Percentiles rank a stretch among this genome's conserved stretches.
These are phyloP conservation scores for Xylariales sp. DNA, from an alignment of 2,329 filamentous ascomycete species.

Conservation along the genomic window DNA sequence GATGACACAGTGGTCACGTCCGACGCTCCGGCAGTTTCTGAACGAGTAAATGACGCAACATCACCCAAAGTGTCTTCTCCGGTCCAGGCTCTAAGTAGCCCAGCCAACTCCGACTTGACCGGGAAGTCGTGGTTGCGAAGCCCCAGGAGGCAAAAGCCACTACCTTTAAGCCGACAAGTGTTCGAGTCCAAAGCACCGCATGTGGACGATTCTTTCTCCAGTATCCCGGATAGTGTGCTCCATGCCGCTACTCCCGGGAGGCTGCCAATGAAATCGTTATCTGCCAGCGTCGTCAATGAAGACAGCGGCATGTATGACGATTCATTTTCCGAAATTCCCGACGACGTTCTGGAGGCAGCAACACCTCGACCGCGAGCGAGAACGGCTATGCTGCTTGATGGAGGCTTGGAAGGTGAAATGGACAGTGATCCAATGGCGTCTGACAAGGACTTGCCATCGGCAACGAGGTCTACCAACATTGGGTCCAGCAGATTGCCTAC, in stretches of 20 bases:
- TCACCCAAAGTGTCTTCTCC: neutral
- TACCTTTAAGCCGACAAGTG: constrained; percentile 28
- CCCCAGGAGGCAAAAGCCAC: constrained; percentile 26
- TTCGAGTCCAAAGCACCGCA: constrained; percentile 25
- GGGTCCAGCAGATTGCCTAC: constrained; percentile 43
- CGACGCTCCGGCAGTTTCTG: neutral
- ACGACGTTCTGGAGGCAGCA: constrained; percentile 44
- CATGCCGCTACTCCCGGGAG: constrained; percentile 25
- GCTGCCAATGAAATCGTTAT: constrained; percentile 14
- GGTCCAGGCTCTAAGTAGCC: neutral
- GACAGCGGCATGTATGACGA: constrained; percentile 42
- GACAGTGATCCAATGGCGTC: constrained; percentile 6
- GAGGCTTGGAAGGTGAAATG: neutral
- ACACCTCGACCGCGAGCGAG: constrained; percentile 32
- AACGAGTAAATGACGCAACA: neutral
- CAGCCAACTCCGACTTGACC: constrained; percentile 9
- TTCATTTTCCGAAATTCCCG: constrained; percentile 54
- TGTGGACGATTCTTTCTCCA: constrained; percentile 29
- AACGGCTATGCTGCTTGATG: constrained; percentile 1
- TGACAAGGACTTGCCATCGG: constrained; percentile 18
- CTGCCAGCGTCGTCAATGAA: constrained; percentile 16
- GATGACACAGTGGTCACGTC: constrained; percentile 7
- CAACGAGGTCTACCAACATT: constrained; percentile 28
- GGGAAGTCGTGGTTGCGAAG: constrained; percentile 22
- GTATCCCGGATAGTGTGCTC: constrained; percentile 26